A percentile compares a stretch with the other conserved stretches of the same genome.
Conservation (phyloP, 2,329 filamentous ascomycete species). For the Fusarium buxicola region DNA sequence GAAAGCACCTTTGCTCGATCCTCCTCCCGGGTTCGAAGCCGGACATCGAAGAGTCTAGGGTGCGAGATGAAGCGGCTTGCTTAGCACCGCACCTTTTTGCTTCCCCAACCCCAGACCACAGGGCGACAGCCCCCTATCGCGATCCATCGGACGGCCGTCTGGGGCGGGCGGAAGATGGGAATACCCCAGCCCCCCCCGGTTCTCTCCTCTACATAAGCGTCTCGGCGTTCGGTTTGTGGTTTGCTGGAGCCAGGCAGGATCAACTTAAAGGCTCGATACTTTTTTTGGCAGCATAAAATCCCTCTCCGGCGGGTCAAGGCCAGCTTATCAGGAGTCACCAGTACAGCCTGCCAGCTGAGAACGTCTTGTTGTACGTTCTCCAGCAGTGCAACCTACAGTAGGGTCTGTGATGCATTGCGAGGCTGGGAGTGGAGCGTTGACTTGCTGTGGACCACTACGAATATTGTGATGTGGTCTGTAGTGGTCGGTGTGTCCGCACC, state of each 20-base stretch:
- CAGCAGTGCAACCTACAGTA: no score
- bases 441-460: neutral
- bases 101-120: neutral
- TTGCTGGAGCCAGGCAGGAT: neutral
- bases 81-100: slow-evolving; percentile 27
- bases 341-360: neutral
- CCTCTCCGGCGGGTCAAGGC: slow-evolving; percentile 6
- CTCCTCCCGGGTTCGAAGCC: slow-evolving; percentile 25
- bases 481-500: slow-evolving; percentile 14
- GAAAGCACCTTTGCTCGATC: slow-evolving; percentile 29
- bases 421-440: slow-evolving; percentile 6
- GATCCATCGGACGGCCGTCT: slow-evolving; percentile 34
- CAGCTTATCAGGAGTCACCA: neutral
- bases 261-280: neutral
- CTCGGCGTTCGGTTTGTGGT: slow-evolving; percentile 1
- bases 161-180: slow-evolving; percentile 28
- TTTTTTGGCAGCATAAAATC: slow-evolving; percentile 1
- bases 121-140: slow-evolving; percentile 22
- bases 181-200: slow-evolving; percentile 8
- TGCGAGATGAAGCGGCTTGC: slow-evolving; percentile 1
- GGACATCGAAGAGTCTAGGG: slow-evolving; percentile 7
- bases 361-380: slow-evolving; percentile 3
- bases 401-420: neutral
- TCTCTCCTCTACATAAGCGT: neutral
- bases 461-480: slow-evolving; percentile 9